phyloP scores from a whole-genome alignment of 169 alveolate species.

The Neospora caninum region DNA sequence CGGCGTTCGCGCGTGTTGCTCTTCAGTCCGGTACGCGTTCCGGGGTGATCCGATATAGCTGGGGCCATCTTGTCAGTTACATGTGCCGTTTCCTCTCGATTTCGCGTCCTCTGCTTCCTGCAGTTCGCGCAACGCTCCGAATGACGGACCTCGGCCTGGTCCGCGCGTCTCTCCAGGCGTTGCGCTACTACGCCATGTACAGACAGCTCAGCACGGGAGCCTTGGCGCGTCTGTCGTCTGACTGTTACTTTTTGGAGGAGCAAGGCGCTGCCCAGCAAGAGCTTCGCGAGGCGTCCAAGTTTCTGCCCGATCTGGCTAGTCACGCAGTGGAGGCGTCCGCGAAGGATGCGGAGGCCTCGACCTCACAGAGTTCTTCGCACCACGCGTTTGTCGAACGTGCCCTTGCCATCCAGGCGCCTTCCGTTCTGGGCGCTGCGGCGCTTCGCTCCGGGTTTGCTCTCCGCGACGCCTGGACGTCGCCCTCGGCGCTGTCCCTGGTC shows the following conservation, averaged over 20 bases:
- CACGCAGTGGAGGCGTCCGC: too few species aligned
- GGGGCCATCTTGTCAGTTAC: too few species aligned
- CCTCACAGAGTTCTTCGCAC: too few species aligned
- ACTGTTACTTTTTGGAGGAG: background rate
- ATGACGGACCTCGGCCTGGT: background rate
- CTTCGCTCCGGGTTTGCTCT: background rate
- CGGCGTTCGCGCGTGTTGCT: too few species aligned
- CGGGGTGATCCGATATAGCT: too few species aligned
- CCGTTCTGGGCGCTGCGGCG: background rate
- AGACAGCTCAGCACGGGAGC: background rate
- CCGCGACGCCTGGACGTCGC: background rate
- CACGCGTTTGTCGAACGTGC: too few species aligned
- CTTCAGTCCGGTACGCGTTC: too few species aligned
- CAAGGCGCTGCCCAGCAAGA: background rate
- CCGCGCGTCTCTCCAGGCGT: background rate
- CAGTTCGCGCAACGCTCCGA: background rate
- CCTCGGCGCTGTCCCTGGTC: background rate
- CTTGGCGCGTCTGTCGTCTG: background rate
- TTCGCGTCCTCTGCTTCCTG: background rate
- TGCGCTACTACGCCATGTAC: background rate
- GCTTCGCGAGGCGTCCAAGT: background rate
- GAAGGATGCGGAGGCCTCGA: too few species aligned
- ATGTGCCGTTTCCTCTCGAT: background rate
- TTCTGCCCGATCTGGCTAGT: too few species aligned
- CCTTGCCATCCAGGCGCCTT: too few species aligned